Conservation (phyloP, 495 filamentous ascomycete genomes). For the Penicillium mononematosum region DNA sequence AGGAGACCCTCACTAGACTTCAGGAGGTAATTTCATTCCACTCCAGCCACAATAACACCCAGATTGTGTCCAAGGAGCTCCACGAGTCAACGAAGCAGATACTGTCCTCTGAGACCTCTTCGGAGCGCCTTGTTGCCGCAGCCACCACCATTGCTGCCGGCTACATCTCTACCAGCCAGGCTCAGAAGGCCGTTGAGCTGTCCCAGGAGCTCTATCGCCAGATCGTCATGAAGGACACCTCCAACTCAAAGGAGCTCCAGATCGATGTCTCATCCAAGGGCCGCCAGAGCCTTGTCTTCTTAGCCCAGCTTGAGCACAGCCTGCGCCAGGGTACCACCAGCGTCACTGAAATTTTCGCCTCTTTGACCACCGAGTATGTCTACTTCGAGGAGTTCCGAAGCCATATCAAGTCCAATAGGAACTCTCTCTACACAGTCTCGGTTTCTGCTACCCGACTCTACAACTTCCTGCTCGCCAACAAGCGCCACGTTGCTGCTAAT, state of each 20-base stretch:
- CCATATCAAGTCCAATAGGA: conserved; percentile 28
- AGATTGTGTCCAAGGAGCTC: conserved; percentile 28
- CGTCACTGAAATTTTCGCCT: conserved; percentile 37
- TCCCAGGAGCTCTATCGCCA: conserved; percentile 40
- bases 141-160: conserved; percentile 35
- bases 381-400: conserved; percentile 42
- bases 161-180: conserved; percentile 34
- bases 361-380: conserved; percentile 36
- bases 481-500: conserved; percentile 21
- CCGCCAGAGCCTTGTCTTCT: conserved; percentile 38
- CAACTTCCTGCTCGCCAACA: conserved; percentile 30
- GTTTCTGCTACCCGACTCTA: conserved; percentile 32
- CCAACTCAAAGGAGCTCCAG: conserved; percentile 21
- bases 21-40: conserved; percentile 35
- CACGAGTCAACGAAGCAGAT: conserved; percentile 36
- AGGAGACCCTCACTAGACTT: conserved; percentile 37
- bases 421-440: conserved; percentile 29
- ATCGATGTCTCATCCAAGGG: conserved; percentile 30
- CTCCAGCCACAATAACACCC: conserved; percentile 27
- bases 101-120: conserved; percentile 30
- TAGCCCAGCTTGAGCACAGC: conserved; percentile 41
- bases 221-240: conserved; percentile 29
- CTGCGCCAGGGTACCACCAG: conserved; percentile 28
- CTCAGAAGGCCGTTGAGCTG: conserved; percentile 31
- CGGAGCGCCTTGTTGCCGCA: conserved; percentile 29